These are phyloP conservation scores for Xanthoconium stramineum DNA, from an alignment of 768 basidiomycete genomes.

Conservation along the genomic window DNA sequence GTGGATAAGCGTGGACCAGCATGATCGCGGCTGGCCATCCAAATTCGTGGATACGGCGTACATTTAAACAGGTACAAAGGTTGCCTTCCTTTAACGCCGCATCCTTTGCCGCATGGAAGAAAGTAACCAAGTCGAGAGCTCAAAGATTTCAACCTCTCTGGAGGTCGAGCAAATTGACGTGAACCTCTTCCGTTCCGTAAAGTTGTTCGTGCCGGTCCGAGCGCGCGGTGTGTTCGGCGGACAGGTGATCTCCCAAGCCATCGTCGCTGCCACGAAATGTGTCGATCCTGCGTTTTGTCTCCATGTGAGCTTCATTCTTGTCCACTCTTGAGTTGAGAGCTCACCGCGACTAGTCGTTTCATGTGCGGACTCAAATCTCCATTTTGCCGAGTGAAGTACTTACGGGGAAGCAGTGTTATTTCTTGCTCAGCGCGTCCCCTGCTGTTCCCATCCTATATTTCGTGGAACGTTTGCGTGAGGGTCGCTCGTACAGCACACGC, in stretches of 20 bases:
- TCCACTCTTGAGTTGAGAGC: background rate
- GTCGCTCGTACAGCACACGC: conserved; percentile 69
- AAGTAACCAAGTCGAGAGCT: conserved; percentile 55
- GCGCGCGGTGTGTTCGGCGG: conserved; percentile 83
- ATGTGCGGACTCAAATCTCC: conserved; percentile 44
- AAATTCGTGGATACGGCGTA: background rate
- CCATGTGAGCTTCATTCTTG: conserved; percentile 53
- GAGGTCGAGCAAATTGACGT: conserved; percentile 77
- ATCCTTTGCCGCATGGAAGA: conserved; percentile 28
- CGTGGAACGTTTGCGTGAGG: conserved; percentile 73
- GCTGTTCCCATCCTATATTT: conserved; percentile 73
- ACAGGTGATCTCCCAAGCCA: conserved; percentile 86
- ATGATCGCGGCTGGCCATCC: background rate
- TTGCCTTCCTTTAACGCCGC: background rate
- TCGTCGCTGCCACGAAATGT: conserved; percentile 76
- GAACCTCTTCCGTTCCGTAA: conserved; percentile 76
- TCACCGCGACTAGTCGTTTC: conserved; percentile 49
- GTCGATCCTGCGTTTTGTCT: conserved; percentile 62
- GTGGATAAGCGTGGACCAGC: no score
- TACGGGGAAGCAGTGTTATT: conserved; percentile 61
- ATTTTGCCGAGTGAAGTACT: background rate
- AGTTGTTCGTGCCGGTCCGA: conserved; percentile 56
- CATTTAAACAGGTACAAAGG: background rate
- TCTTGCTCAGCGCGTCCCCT: conserved; percentile 71
- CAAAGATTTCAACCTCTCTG: conserved; percentile 67